Evolutionary conservation across 805 yeast species (phyloP).

Genomic region (Lachancea meyersii): DNA sequence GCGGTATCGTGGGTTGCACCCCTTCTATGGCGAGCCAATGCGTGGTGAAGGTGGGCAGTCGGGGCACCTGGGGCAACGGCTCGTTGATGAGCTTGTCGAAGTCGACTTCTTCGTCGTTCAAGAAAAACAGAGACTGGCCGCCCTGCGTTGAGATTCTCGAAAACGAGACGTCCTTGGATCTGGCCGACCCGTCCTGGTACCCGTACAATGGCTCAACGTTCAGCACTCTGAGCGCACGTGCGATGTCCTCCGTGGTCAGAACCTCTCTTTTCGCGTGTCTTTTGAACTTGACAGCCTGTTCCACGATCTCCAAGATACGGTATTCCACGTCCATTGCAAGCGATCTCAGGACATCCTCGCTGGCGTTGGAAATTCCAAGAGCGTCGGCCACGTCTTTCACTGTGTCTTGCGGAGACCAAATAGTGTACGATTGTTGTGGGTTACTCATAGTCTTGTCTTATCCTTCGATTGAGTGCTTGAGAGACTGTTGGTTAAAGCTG

Average conservation of each 20-base stretch:
- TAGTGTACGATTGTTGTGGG: constrained; percentile 59
- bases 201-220: constrained; percentile 95
- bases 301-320: constrained; percentile 88
- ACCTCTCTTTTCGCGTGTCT: constrained; percentile 84
- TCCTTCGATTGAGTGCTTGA: too few species aligned
- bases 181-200: constrained; percentile 46
- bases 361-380: constrained; percentile 67
- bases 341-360: constrained; percentile 90
- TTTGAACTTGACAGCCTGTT: constrained; percentile 94
- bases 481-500: too few species aligned
- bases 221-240: constrained; percentile 72
- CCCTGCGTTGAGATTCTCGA: constrained; percentile 85
- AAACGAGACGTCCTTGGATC: constrained; percentile 59
- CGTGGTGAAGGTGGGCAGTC: constrained; percentile 87
- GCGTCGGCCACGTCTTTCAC: constrained; percentile 94
- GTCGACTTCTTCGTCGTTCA: constrained; percentile 90
- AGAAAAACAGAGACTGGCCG: constrained; percentile 87
- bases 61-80: constrained; percentile 92
- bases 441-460: constrained; percentile 1
- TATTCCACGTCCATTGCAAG: constrained; percentile 99
- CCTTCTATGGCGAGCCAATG: constrained; percentile 99
- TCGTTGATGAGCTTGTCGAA: constrained; percentile 89
- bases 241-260: constrained; percentile 73
- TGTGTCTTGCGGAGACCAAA: constrained; percentile 97
- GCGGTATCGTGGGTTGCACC: constrained; percentile 95